Percentiles rank a stretch among this genome's conserved stretches.
phyloP scores from a whole-genome alignment of 2,329 filamentous ascomycete genomes.

The Catunica adiposa region DNA sequence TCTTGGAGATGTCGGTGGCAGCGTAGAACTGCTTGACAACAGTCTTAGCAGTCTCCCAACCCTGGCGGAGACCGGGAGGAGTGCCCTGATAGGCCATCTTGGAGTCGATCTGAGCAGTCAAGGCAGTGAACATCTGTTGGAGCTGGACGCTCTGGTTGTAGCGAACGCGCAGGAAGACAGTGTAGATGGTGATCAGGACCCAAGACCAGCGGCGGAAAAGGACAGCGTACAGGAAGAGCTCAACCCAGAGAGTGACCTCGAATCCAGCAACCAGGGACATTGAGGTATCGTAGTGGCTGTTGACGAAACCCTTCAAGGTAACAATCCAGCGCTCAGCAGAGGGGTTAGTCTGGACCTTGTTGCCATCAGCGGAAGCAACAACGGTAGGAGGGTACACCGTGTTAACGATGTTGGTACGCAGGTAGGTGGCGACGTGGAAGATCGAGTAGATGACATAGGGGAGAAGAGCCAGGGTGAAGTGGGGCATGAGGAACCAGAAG shows the following conservation, averaged over 20 bases:
- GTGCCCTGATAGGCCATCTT: conserved; percentile 74
- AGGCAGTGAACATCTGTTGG: conserved; percentile 59
- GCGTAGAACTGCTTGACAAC: conserved; percentile 58
- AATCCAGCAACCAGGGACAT: conserved; percentile 86
- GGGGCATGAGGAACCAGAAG: conserved; percentile 82
- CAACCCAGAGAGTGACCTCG: conserved; percentile 75
- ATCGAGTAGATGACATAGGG: conserved; percentile 94
- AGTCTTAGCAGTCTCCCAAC: conserved; percentile 67
- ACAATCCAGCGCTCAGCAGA: conserved; percentile 31
- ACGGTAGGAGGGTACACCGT: conserved; percentile 55
- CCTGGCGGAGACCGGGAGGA: conserved; percentile 60
- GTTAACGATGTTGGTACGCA: conserved; percentile 81
- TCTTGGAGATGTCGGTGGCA: conserved; percentile 32
- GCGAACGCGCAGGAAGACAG: conserved; percentile 78
- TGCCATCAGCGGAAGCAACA: conserved; percentile 36
- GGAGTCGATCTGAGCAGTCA: conserved; percentile 63
- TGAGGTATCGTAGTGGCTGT: conserved; percentile 91
- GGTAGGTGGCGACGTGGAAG: conserved; percentile 97
- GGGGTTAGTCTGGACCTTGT: conserved; percentile 29
- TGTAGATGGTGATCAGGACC: conserved; percentile 75
- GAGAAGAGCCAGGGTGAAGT: conserved; percentile 77
- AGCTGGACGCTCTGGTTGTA: conserved; percentile 84
- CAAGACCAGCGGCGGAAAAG: conserved; percentile 83
- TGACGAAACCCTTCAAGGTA: conserved; percentile 82
- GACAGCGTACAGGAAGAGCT: conserved; percentile 63